Evolutionary conservation across 345 rosid species (phyloP), one percentile per base, ranked within the genome.

Genomic region (Gossypium raimondii): DNA sequence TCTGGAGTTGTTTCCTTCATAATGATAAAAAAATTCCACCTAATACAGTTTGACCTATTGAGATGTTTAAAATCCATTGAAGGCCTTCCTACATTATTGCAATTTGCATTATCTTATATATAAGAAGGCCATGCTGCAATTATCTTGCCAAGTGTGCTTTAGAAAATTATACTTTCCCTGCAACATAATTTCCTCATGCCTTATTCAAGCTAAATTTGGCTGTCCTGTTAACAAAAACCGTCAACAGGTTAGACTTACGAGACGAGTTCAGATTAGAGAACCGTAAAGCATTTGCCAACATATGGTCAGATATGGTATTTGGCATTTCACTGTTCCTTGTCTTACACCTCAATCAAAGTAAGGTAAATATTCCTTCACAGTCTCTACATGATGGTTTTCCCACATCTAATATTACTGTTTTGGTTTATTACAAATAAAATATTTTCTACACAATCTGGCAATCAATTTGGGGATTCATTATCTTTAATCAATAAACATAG

Each of bases 261-360:
- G 99, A 95, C 14, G 93, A 95, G 62, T 84, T 87, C 88, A 89
- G 96, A 79, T 77, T 95, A 84, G 97, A 91, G 79, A 95, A 95
- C 78, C 90, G 94, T 72, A 89, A 78, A 80, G 87, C 97, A 75
- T 95, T 92, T 86, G 98, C 97, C 70, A 95, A 95, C 82, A 90
- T 95, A 80, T 95, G 90, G 97, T 92, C 97, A 5, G 97, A 95
- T 77, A 89, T 85, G 92, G 86, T 90, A 56, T 95, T 95, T 77
- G 98, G 98, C 82, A 76, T 95, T 80, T 86, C 99, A 17, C 70
- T 90, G 70, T 95, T 92, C 77, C 44, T 89, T 81, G 82, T 95
- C 82, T 84, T 92, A 77, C 91, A 82, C 77, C 85, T 92, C 87
- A 92, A 92, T 85, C 94, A 91, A 88, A 91, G 82, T 80, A 83